Base-by-base conservation (phyloP, 2,329 filamentous ascomycete species). In the Ceratocystis papillata region DNA sequence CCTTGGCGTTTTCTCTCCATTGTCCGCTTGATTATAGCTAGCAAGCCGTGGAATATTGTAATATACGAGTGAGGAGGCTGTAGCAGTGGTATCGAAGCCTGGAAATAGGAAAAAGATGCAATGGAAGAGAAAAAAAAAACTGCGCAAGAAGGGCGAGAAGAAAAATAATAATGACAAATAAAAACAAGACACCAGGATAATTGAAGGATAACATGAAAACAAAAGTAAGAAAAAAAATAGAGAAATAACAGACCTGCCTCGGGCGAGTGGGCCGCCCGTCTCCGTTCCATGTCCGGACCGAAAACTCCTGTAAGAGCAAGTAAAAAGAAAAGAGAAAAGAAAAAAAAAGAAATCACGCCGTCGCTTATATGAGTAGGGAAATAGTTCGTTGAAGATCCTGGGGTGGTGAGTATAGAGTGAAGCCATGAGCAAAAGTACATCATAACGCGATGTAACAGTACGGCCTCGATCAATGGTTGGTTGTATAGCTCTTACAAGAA, bases 321-420 rank as follows among this genome's bases (percentile, higher is more conserved):
- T 12, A 30, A 15, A 57, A 12, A 33, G 4, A 30, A 57, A n/a
- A 57, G 28, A 30, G 28, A 57, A 17, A 12, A 57, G 4, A 5
- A 33, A 57, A 33, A 57, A 30, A 22, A 20, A 17, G 7, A 17
- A 33, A 57, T 57, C 53, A 57, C 30, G 53, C 53, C 53, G 53
- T 57, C 53, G 53, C 53, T 57, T 57, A 28, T 33, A 33, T 57
- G 10, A 57, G 28, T 22, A 33, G 53, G 53, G 53, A 25, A 57
- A 57, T 57, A 28, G 53, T 57, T 57, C 53, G 53, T 57, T 57
- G 53, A 57, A 57, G 53, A 57, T 57, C 53, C 53, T 57, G 22
- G 53, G 53, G 53, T 57, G 30, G 53, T 57, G 53, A 57, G 53
- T 57, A 57, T 50, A 33, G 22, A 30, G 53, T 57, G 22, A 57